Base-by-base conservation (phyloP, 495 filamentous ascomycete species). In the Aspergillus nanangensis region DNA sequence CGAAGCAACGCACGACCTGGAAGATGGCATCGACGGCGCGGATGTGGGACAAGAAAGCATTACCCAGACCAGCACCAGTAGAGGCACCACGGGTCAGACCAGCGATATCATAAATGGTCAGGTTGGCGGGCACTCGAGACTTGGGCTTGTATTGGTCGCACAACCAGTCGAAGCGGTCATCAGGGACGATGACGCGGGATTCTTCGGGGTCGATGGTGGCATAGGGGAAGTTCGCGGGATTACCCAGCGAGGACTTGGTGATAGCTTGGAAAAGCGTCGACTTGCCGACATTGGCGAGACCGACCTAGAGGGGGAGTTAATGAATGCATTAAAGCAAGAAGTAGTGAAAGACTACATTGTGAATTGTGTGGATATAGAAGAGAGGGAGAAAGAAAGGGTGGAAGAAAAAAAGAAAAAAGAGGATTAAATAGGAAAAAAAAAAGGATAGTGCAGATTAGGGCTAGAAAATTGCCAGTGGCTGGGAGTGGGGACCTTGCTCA, bases 261-360 rank as follows among this genome's bases (percentile, higher is more conserved):
- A 99, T 96, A 53, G 94, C 90, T 73, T 99, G 94, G 78, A 99
- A 99, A 58, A 99, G 85, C 19, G 94, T 99, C 47, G 94, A 99
- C 73, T 99, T 99, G 63, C 94, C 94, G 52, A 99, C 94, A 69
- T 99, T 99, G 61, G 94, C 94, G 63, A 99, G 84, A 70, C 94
- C 94, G 64, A 98, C 90, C 90, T 96, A 68, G 56, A 50, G 46
- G 53, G 57, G 45, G 32, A 29, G 23, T 32, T 8, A 13, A 37
- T 27, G n/a, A 34, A 24, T 37, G 29, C n/a, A 14, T n/a, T n/a
- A 36, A 38, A 25, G 35, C 20, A 21, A 19, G 37, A 13, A 14
- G 11, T 29, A 29, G 7, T 17, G 17, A 31, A 33, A 23, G 29
- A 34, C 8, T 18, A 34, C n/a, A n/a, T 34, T n/a, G 19, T 34